Conservation (phyloP, 441 rosid species). For the Populus trichocarpa region DNA sequence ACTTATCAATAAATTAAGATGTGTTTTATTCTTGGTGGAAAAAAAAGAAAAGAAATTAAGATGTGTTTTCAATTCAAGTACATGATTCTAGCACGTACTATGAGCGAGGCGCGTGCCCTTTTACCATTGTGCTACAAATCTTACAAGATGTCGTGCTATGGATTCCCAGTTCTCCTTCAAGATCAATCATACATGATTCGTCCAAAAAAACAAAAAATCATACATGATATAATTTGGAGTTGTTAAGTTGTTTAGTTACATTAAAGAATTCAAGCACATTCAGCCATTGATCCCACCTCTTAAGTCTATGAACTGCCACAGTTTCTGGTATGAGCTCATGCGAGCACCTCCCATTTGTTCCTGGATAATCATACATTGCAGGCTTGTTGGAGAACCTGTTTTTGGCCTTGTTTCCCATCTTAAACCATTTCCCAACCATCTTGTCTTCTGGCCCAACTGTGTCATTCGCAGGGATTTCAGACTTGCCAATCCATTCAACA, state of each 20-base stretch:
- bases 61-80: too few relatives aligned
- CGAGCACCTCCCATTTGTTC: conserved; percentile 37
- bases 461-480: conserved; percentile 24
- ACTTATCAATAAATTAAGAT: too few relatives aligned
- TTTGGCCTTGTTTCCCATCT: conserved; percentile 33
- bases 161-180: background rate
- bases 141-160: background rate
- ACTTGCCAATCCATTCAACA: conserved; percentile 38
- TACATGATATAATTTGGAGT: background rate
- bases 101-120: background rate
- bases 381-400: conserved; percentile 34
- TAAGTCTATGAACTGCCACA: conserved; percentile 37
- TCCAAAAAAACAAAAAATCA: background rate
- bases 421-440: conserved; percentile 43
- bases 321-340: conserved; percentile 40
- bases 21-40: too few relatives aligned
- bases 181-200: background rate
- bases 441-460: conserved; percentile 41
- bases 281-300: conserved; percentile 44
- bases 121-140: background rate
- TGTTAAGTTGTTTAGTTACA: conserved; percentile 23
- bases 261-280: conserved; percentile 34
- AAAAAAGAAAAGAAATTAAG: too few relatives aligned
- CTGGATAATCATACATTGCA: conserved; percentile 47
- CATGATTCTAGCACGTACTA: too few relatives aligned